Base-by-base conservation (phyloP, 257 asterid species). In the Salvia miltiorrhiza region DNA sequence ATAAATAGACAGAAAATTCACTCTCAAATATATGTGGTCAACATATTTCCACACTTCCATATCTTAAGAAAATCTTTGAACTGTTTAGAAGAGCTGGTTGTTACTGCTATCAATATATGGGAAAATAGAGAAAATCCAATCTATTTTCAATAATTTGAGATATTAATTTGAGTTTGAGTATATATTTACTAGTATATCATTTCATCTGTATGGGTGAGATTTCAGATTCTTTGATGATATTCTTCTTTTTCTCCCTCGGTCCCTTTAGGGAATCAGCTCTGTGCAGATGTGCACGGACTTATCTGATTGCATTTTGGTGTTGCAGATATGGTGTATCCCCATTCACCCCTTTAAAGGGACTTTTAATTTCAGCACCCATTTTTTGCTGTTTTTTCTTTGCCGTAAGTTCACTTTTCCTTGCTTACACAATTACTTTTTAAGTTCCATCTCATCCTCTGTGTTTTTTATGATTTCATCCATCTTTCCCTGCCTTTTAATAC, bases 281-380 rank as follows among this genome's bases (percentile, higher is more conserved):
- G 48, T 7, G 20, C 30, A 50, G 65, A 39, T 55, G 41, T 69
- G 37, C 41, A n/a, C 43, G 68, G 16, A 47, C 56, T 19, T 14
- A 49, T 63, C 7, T 33, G 3, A 44, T 75, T 71, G 66, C 69
- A 59, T 65, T 45, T 77, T 71, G 52, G 33, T 75, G 71, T 85
- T 82, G 80, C 95, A 94, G 99, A 65, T 69, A 89, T 72, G 94
- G 95, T 49, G 99, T 94, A 70, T 73, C 92, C 54, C 93, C 96
- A 43, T 87, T 86, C 66, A 86, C 97, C 71, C 97, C 97, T 62
- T 24, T 91, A 65, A 88, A 78, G 77, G 99, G 99, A 74, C 49
- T 94, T 69, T 61, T 94, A n/a, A 75, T 89, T 69, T 84, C 91
- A 69, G 99, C 84, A 53, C 99, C 97, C 45, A 20, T 94, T 70